phyloP scores from a whole-genome alignment of 1,284 basidiomycete species.

The Leccinum pachyderme region DNA sequence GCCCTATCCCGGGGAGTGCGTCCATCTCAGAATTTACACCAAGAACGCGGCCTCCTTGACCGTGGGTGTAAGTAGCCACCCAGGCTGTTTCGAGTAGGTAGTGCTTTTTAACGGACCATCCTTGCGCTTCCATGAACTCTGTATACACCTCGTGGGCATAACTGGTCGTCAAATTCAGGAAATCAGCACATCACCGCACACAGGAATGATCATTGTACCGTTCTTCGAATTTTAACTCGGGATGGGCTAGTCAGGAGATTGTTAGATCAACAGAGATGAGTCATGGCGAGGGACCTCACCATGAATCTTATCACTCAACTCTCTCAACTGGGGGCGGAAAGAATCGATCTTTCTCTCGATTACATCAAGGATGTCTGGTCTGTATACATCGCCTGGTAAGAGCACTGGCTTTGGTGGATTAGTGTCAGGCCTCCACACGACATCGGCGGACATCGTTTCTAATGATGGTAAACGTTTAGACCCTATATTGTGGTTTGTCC shows the following conservation, averaged over 20 bases:
- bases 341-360: constrained; percentile 58
- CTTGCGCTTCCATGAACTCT: constrained; percentile 54
- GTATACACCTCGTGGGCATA: constrained; percentile 58
- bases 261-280: constrained; percentile 1
- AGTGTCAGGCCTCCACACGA: constrained; percentile 30
- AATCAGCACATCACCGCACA: constrained; percentile 2
- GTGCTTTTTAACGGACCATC: constrained; percentile 57
- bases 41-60: constrained; percentile 55
- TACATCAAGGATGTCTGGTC: constrained; percentile 45
- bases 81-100: constrained; percentile 70
- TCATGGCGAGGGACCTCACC: constrained; percentile 34
- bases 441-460: constrained; percentile 21
- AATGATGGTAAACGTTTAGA: constrained; percentile 4
- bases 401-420: constrained; percentile 18
- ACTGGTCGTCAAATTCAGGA: constrained; percentile 27
- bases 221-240: constrained; percentile 59
- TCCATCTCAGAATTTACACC: constrained; percentile 79
- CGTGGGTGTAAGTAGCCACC: constrained; percentile 60
- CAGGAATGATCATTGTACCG: constrained; percentile 37
- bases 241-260: constrained; percentile 44
- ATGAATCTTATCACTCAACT: constrained; percentile 71
- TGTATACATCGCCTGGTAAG: constrained; percentile 28
- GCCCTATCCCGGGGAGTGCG: constrained; percentile 63
- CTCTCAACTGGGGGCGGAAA: constrained; percentile 53
- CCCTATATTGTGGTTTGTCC: neutral